phyloP scores from a whole-genome alignment of 768 basidiomycete genomes.

The Pulveroboletus sp. region DNA sequence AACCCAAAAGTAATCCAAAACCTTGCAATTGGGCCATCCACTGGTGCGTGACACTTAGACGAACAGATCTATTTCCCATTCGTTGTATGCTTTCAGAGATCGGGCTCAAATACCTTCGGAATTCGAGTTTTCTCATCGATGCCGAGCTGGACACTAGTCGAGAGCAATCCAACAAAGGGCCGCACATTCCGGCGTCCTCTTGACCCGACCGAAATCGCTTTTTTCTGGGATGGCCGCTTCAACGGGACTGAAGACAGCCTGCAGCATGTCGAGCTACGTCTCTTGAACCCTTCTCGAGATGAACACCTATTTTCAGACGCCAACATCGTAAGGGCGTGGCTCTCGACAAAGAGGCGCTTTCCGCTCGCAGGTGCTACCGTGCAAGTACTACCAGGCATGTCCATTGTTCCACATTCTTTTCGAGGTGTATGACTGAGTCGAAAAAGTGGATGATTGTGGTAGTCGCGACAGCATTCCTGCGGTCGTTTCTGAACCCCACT shows the following conservation, averaged over 20 bases:
- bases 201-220: neutral
- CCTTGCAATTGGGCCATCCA: too few relatives aligned
- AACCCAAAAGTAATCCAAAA: too few relatives aligned
- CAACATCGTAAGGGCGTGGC: neutral
- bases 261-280: neutral
- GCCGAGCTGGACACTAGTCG: neutral
- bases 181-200: constrained; percentile 1
- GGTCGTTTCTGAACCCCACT: constrained; percentile 15
- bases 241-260: neutral
- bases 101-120: too few relatives aligned
- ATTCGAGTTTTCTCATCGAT: neutral
- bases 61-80: too few relatives aligned
- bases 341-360: neutral
- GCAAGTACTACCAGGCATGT: neutral
- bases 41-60: too few relatives aligned
- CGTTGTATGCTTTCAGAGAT: too few relatives aligned
- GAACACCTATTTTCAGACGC: neutral
- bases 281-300: neutral
- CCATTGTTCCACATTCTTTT: neutral
- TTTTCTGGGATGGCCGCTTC: neutral
- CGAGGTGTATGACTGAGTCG: neutral
- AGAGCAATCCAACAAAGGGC: neutral
- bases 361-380: neutral
- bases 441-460: neutral
- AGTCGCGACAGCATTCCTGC: neutral